Evolutionary conservation across 805 yeast genomes (phyloP).

Genomic region (Torulaspora microellipsoides): DNA sequence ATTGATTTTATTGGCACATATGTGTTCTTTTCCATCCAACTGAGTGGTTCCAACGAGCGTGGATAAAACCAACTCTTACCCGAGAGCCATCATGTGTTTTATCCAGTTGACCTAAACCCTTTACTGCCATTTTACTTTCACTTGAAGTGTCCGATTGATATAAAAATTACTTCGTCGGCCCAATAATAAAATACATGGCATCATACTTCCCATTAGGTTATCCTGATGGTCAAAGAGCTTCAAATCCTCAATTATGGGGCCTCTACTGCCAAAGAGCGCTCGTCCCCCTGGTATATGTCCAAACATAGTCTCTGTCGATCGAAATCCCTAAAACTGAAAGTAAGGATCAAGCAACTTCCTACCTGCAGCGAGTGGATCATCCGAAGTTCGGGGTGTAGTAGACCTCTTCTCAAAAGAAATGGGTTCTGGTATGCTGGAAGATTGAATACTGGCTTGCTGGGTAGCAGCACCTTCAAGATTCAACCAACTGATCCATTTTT

Average conservation of each 20-base stretch:
- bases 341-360: slow-evolving; percentile 1
- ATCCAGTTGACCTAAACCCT: slow-evolving; percentile 75
- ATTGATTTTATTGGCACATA: no score
- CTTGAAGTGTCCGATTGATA: no score
- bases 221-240: no score
- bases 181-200: no score
- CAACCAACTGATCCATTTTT: no score
- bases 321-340: slow-evolving; percentile 3
- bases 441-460: no score
- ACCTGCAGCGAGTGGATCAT: slow-evolving; percentile 1
- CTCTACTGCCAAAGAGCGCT: background rate
- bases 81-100: slow-evolving; percentile 61
- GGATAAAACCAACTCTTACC: slow-evolving; percentile 78
- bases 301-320: background rate
- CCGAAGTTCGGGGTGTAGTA: background rate
- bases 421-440: no score
- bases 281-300: slow-evolving; percentile 1
- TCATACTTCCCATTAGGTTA: no score
- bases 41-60: slow-evolving; percentile 95
- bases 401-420: background rate
- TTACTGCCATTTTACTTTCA: slow-evolving; percentile 55
- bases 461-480: no score
- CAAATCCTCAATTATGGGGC: no score
- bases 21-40: no score
- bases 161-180: no score